Base-by-base conservation (phyloP, 208 protist species). In the Phytomonas francai region DNA sequence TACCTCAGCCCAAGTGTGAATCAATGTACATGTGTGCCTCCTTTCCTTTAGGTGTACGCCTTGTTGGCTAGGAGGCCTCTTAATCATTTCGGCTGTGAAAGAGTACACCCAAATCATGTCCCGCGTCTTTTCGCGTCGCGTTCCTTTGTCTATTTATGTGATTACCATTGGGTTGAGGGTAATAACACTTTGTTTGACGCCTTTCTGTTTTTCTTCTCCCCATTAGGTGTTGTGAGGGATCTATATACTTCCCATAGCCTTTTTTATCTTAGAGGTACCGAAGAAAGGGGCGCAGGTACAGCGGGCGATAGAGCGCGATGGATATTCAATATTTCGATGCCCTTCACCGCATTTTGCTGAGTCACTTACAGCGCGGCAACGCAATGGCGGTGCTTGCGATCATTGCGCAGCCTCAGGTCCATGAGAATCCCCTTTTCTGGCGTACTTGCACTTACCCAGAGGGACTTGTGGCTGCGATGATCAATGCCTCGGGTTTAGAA, bases 391-490 rank as follows among this genome's bases (percentile, higher is more conserved):
- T 85, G 27, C 64, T 91, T 36, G 69, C 77, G 19, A 42, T 85
- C 33, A 59, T 93, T 29, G 60, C 72, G 12, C 74, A 85, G 28
- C 72, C 69, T 7, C 51, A 70, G 27, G 65, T 94, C 2, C 68
- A 81, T 28, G 65, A 70, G 27, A 71, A 74, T 63, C 63, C 79
- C 8, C 67, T 82, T n/a, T 94, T 89, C 59, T 92, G 88, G 84
- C 73, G 65, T 5, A 89, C 81, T 9, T 94, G 88, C 70, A 89
- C 76, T 19, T 94, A 94, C 68, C 72, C 67, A 5, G 77, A 66
- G 19, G 88, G 85, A 0, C 71, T 94, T 49, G 77, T 76, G 16
- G 3, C 56, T 6, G 57, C 66, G 8, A 39, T 42, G 31, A 49
- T 42, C 57, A n/a, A 30, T 27, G 57, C n/a, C 25, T 51, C 28